Conservation (phyloP, 768 basidiomycete genomes). For the Pulveroboletus ravenelii region DNA sequence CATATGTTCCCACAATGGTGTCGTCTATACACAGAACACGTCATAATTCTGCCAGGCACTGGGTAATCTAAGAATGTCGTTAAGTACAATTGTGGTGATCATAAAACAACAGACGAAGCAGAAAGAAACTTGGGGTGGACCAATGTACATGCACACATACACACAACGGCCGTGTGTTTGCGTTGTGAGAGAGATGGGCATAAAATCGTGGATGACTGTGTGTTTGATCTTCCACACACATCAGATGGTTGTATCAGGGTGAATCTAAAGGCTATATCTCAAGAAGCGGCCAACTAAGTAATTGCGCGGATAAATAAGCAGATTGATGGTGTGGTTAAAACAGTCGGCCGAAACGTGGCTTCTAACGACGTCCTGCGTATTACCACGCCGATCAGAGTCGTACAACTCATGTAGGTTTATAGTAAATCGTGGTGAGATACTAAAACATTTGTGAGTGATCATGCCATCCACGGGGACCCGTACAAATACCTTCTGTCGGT, state of each 20-base stretch:
- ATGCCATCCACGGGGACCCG: not conserved
- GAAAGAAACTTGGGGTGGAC: constrained; percentile 3
- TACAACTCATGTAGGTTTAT: constrained; percentile 55
- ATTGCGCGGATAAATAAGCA: constrained; percentile 26
- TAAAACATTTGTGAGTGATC: constrained; percentile 30
- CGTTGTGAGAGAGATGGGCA: constrained; percentile 7
- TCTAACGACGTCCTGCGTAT: constrained; percentile 26
- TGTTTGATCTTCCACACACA: constrained; percentile 18
- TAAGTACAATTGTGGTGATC: constrained; percentile 15
- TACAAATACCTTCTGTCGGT: constrained; percentile 74
- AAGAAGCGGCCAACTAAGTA: constrained; percentile 24
- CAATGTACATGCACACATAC: constrained; percentile 8
- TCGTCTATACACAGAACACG: constrained; percentile 7
- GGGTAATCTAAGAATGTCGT: constrained; percentile 18
- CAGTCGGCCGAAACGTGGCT: constrained; percentile 11
- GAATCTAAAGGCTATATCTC: constrained; percentile 25
- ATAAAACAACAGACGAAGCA: constrained; percentile 10
- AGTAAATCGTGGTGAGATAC: constrained; percentile 85
- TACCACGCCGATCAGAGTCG: constrained; percentile 11
- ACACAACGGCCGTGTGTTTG: constrained; percentile 6
- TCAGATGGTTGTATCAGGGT: constrained; percentile 17
- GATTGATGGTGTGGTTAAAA: constrained; percentile 9
- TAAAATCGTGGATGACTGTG: constrained; percentile 14
- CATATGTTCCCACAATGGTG: not conserved
- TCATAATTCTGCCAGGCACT: constrained; percentile 10